Conservation (phyloP, 108 stramenopile genomes). For the Cyclotella cryptica region DNA sequence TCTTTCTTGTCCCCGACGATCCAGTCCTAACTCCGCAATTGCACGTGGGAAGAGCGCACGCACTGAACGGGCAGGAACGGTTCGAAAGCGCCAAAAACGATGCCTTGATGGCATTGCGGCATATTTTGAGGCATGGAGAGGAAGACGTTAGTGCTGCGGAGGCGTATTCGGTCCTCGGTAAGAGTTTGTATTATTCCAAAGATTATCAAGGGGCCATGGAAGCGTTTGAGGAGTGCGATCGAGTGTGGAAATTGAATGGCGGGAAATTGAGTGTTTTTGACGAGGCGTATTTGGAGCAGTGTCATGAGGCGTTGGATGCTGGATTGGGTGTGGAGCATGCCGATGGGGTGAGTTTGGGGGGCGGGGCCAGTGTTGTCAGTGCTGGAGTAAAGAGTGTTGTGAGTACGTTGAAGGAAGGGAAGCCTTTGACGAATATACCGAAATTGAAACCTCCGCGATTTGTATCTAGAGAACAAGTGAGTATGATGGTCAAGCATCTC, state of each 20-base stretch:
- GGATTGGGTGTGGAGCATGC: slow-evolving; percentile 47
- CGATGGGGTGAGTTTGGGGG: slow-evolving; percentile 40
- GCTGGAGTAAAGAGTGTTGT: slow-evolving; percentile 44
- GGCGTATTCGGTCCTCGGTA: slow-evolving; percentile 87
- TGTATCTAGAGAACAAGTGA: slow-evolving; percentile 83
- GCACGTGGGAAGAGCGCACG: slow-evolving; percentile 84
- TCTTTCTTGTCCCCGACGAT: slow-evolving; percentile 87
- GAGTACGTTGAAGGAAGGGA: slow-evolving; percentile 49
- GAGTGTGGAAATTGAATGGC: slow-evolving; percentile 62
- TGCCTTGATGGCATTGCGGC: slow-evolving; percentile 72
- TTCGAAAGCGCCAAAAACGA: slow-evolving; percentile 85
- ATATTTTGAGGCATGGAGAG: slow-evolving; percentile 44
- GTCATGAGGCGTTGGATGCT: slow-evolving; percentile 68
- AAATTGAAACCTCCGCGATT: slow-evolving; percentile 86
- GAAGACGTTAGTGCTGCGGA: slow-evolving; percentile 76
- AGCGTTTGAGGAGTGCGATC: slow-evolving; percentile 73
- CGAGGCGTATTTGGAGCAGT: slow-evolving; percentile 84
- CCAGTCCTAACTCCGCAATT: slow-evolving; percentile 78
- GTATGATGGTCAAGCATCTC: slow-evolving; percentile 3
- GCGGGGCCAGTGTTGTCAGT: slow-evolving; percentile 49
- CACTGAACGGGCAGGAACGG: slow-evolving; percentile 83
- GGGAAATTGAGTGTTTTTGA: slow-evolving; percentile 84
- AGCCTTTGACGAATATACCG: slow-evolving; percentile 65
- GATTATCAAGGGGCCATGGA: slow-evolving; percentile 79
- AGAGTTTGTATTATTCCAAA: slow-evolving; percentile 82